These are phyloP conservation scores for Debaryomycetaceae sp. DNA, from an alignment of 1,139 yeast genomes.

Conservation along the genomic window DNA sequence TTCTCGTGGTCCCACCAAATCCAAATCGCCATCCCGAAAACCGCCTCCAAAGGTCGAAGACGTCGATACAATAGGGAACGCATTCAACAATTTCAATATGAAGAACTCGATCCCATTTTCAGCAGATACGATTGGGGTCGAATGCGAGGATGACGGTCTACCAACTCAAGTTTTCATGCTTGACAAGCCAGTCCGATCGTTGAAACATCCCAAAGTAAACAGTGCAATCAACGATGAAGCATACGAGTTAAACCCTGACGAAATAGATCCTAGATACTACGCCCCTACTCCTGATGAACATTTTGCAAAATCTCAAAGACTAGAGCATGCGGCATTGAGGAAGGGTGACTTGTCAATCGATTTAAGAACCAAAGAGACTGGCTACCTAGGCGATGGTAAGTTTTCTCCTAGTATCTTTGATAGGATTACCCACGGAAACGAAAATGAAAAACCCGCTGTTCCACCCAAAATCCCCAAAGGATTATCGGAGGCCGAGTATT, in stretches of 20 bases:
- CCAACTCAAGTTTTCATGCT: conserved; percentile 37
- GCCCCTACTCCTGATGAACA: conserved; percentile 50
- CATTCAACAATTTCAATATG: neutral
- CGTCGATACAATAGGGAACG: neutral
- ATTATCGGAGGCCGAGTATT: conserved; percentile 45
- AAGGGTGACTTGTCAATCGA: conserved; percentile 21
- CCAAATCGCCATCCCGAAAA: conserved; percentile 16
- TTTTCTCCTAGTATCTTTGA: conserved; percentile 44
- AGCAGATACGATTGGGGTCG: conserved; percentile 43
- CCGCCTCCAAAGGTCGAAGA: conserved; percentile 15
- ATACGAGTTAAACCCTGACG: conserved; percentile 24
- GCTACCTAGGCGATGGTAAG: conserved; percentile 39
- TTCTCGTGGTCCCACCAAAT: neutral
- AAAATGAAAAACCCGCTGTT: conserved; percentile 38
- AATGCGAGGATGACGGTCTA: conserved; percentile 15
- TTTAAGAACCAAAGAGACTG: conserved; percentile 24
- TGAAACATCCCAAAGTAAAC: conserved; percentile 19
- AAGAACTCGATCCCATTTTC: conserved; percentile 36
- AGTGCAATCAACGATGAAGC: conserved; percentile 10
- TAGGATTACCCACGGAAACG: conserved; percentile 21
- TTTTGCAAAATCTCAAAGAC: conserved; percentile 19
- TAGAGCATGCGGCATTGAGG: conserved; percentile 19
- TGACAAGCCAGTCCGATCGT: conserved; percentile 32
- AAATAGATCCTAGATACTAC: conserved; percentile 42
- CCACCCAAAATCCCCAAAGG: conserved; percentile 59